Evolutionary conservation across 2,329 filamentous ascomycete species (phyloP), one percentile per base, ranked within the genome.

Genomic region (Achaetomium macrosporum): DNA sequence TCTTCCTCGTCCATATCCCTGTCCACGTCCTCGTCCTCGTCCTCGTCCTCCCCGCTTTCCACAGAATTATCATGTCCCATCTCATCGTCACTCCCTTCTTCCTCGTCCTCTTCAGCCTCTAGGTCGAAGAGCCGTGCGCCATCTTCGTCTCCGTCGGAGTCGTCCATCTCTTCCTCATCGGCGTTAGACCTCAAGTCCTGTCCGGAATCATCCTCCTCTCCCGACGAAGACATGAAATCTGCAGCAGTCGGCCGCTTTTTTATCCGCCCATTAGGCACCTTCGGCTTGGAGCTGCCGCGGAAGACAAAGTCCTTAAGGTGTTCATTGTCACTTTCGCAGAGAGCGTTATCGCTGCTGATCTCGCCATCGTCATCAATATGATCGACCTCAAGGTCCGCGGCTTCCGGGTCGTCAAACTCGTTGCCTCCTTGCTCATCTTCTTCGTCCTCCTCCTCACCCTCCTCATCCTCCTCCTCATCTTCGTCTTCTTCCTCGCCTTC

Each of bases 261-360:
- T 33, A 57, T 66, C 64, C 42, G 68, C 33, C 51, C 36, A 63
- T 70, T 47, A 7, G 66, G 61, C 15, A 64, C 65, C 49, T 68
- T 71, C 5, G 76, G 73, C 57, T 78, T 79, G 2, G 75, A 76
- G 67, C 80, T 84, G 19, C 80, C 81, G 31, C 78, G 71, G 58
- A 85, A 84, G 0, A 72, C 81, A 65, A 88, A 96, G 1, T 81
- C 82, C 59, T 87, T 83, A 63, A 96, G 90, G 47, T 79, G 79
- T 67, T 95, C 90, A 59, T 89, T 85, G 62, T 97, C 92, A 59
- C 88, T 93, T 50, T 87, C 84, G 3, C 84, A 88, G 65, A 97
- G 84, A 0, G 90, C 92, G 35, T 79, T 71, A 52, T 85, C 81
- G 62, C 81, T 84, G 45, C 79, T 76, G 53, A 85, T 84, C 59